Conservation (phyloP, 148 eudicot genomes). For the Rhododendron griersonianum region DNA sequence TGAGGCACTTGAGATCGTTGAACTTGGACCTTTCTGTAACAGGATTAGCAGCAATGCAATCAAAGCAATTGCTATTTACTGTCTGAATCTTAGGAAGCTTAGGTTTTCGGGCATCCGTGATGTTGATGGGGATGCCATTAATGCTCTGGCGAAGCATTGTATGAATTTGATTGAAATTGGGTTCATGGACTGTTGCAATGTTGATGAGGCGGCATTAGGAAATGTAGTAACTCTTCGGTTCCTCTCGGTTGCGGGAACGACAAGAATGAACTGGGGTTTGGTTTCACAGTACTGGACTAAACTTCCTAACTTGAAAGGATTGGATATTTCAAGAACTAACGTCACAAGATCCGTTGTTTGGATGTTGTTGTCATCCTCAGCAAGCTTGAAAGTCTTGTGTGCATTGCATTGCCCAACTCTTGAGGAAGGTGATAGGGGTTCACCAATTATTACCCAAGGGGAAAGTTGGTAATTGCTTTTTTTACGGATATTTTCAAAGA, state of each 20-base stretch:
- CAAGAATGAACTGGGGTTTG: constrained; percentile 62
- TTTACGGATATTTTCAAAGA: constrained; percentile 53
- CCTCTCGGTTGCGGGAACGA: constrained; percentile 77
- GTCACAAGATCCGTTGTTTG: constrained; percentile 42
- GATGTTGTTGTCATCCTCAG: constrained; percentile 42
- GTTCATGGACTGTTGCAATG: constrained; percentile 61
- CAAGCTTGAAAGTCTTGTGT: constrained; percentile 69
- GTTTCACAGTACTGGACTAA: constrained; percentile 58
- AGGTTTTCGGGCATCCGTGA: constrained; percentile 71
- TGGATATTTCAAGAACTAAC: constrained; percentile 91
- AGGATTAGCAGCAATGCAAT: constrained; percentile 64
- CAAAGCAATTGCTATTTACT: constrained; percentile 66
- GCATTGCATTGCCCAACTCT: constrained; percentile 64
- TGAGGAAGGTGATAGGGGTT: constrained; percentile 49
- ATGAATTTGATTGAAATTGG: constrained; percentile 59
- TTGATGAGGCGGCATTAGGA: constrained; percentile 70
- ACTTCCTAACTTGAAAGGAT: constrained; percentile 58
- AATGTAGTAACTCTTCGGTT: constrained; percentile 54
- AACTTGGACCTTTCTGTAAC: constrained; percentile 78
- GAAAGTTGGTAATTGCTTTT: constrained; percentile 55
- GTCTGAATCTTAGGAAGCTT: constrained; percentile 46
- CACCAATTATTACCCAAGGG: constrained; percentile 36
- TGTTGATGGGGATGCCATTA: constrained; percentile 64
- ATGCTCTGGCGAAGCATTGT: constrained; percentile 58
- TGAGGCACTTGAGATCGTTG: constrained; percentile 49